Percentiles rank a stretch among this genome's conserved stretches.
Conservation (phyloP, 192 early-diverging fungal genomes). For the Spizellomyces punctatus region DNA sequence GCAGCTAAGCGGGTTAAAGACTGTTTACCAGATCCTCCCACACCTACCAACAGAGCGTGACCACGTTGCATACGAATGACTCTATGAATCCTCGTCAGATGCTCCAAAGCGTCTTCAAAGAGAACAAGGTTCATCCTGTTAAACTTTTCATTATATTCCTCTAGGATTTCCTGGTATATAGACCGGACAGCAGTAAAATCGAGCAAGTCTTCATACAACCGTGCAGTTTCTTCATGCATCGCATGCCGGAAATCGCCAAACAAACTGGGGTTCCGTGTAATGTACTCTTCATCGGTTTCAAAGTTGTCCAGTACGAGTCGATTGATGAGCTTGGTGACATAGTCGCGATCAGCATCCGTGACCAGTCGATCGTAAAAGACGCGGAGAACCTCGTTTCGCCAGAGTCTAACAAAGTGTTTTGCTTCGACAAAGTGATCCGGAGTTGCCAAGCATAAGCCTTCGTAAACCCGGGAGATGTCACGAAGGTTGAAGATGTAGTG, state of each 20-base stretch:
- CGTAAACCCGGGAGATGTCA: constrained; percentile 63
- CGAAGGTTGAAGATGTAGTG: constrained; percentile 69
- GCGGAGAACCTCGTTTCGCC: constrained; percentile 59
- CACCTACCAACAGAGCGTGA: constrained; percentile 60
- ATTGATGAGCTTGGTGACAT: constrained; percentile 61
- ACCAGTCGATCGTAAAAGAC: constrained; percentile 63
- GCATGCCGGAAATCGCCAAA: constrained; percentile 66
- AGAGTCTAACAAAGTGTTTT: constrained; percentile 57
- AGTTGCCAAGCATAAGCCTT: constrained; percentile 55
- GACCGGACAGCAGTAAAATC: constrained; percentile 63
- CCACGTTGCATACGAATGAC: constrained; percentile 60
- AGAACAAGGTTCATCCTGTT: constrained; percentile 66
- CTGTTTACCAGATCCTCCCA: constrained; percentile 66
- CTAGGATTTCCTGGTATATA: constrained; percentile 61
- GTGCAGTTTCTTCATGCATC: constrained; percentile 57
- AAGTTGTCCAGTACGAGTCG: constrained; percentile 60
- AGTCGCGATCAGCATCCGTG: constrained; percentile 54
- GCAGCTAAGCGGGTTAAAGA: constrained; percentile 58
- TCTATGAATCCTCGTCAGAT: constrained; percentile 57
- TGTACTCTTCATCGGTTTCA: constrained; percentile 56
- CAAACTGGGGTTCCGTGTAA: constrained; percentile 54
- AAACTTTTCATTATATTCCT: constrained; percentile 64
- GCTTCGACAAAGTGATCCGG: constrained; percentile 56
- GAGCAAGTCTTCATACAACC: constrained; percentile 63
- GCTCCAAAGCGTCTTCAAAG: constrained; percentile 66